Evolutionary conservation across 805 yeast species (phyloP), one percentile per base, ranked within the genome.

Genomic region (Alloascoidea hylecoeti): DNA sequence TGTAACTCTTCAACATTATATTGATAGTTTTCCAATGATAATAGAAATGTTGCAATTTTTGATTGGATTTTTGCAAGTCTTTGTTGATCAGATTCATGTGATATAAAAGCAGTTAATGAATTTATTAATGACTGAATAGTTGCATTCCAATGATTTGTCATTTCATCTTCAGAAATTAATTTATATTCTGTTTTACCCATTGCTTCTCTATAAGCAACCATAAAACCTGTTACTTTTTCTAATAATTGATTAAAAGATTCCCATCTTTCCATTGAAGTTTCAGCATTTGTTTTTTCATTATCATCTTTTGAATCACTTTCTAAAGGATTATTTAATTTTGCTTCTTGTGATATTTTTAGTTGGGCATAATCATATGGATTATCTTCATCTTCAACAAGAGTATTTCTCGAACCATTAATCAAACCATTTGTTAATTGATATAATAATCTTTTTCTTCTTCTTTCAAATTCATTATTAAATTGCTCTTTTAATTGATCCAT

Each of bases 1-100:
- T 23, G 30, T 23, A 23, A 23, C n/a, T n/a, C 30, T 23, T 23
- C 30, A 23, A 23, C 30, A 9, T 23, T n/a, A 23, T 23, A 23
- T n/a, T 23, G 30, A 9, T 23, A n/a, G 30, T n/a, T 23, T 23
- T 23, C 13, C n/a, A 23, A 23, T 9, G 30, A 23, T n/a, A 23
- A 23, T n/a, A 23, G 9, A 23, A 23, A 23, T 9, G 30, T 23
- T 9, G 13, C n/a, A 9, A 23, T 9, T 9, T 9, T 23, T 23
- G 30, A 9, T 23, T n/a, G 30, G 30, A 23, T 23, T 9, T n/a
- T 9, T 23, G n/a, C 30, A 23, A 23, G 30, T 23, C n/a, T n/a
- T 23, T 23, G 13, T n/a, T 23, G 30, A 9, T 23, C 30, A 9
- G 30, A 23, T 23, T 23, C 13, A n/a, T 23, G 9, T 23, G 30